phyloP scores from a whole-genome alignment of 2,329 filamentous ascomycete genomes.

The Aspergillus sp. region DNA sequence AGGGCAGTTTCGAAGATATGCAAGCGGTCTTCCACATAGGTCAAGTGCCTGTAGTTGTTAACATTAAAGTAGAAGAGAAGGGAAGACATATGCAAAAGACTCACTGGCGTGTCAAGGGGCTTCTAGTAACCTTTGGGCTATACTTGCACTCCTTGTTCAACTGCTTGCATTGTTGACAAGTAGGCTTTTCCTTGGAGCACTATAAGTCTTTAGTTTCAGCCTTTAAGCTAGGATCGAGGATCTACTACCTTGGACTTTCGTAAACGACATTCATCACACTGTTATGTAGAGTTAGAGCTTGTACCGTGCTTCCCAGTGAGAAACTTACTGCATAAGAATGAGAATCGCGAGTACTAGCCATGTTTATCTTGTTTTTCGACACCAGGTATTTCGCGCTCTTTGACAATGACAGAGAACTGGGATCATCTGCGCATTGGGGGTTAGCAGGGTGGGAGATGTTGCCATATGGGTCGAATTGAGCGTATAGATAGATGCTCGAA shows the following conservation, averaged over 20 bases:
- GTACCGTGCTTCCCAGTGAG: neutral
- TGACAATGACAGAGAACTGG: conserved; percentile 36
- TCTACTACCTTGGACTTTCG: conserved; percentile 44
- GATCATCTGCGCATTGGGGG: conserved; percentile 35
- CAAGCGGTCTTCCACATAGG: conserved; percentile 46
- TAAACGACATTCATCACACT: conserved; percentile 48
- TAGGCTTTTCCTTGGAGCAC: conserved; percentile 49
- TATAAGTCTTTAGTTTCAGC: conserved; percentile 19
- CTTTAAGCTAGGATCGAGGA: neutral
- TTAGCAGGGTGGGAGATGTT: conserved; percentile 25
- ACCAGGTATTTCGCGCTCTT: conserved; percentile 33
- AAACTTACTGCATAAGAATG: conserved; percentile 46
- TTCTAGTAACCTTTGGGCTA: conserved; percentile 47
- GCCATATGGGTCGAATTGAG: conserved; percentile 1
- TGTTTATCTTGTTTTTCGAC: conserved; percentile 34
- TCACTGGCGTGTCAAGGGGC: conserved; percentile 48
- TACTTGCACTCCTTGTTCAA: conserved; percentile 48
- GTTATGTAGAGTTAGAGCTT: conserved; percentile 10
- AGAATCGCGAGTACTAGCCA: conserved; percentile 46
- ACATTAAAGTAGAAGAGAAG: neutral
- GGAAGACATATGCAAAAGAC: conserved; percentile 17
- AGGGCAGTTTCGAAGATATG: conserved; percentile 44
- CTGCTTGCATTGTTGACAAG: conserved; percentile 45
- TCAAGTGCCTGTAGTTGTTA: conserved; percentile 39
- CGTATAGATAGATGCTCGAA: conserved; percentile 4